These are phyloP conservation scores for Termitomyces sp. DNA, from an alignment of 768 basidiomycete genomes.

Conservation along the genomic window DNA sequence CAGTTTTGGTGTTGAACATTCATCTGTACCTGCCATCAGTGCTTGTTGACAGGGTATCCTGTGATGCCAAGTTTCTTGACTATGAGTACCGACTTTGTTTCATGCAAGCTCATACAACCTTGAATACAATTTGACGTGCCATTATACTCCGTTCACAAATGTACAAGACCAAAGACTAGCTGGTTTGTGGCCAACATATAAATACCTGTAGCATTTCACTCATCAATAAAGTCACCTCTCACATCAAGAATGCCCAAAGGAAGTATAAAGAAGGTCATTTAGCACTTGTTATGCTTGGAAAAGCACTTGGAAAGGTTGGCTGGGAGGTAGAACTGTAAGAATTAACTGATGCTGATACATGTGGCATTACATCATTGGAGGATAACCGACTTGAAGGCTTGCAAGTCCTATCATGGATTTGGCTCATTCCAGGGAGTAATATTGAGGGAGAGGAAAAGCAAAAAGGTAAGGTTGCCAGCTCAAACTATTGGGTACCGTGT, in stretches of 20 bases:
- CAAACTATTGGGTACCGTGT: too few species aligned
- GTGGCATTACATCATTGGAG: neutral
- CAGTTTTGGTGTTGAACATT: neutral
- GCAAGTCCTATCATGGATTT: neutral
- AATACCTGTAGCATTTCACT: conserved; percentile 17
- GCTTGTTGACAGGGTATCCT: too few species aligned
- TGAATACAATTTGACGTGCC: conserved; percentile 19
- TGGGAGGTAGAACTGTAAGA: neutral
- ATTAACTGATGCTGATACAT: neutral
- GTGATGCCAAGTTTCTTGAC: too few species aligned
- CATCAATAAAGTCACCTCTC: neutral
- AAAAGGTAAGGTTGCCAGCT: too few species aligned
- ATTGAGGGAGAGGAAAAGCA: conserved; percentile 1
- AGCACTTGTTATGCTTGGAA: neutral
- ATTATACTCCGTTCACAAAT: conserved; percentile 23
- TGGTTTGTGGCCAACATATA: conserved; percentile 18
- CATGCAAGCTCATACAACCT: too few species aligned
- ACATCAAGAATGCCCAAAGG: neutral
- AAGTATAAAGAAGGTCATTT: neutral
- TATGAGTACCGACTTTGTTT: too few species aligned
- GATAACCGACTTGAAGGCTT: neutral
- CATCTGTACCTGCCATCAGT: neutral
- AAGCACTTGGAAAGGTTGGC: neutral
- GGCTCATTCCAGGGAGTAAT: neutral
- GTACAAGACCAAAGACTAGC: conserved; percentile 22